A percentile compares a stretch with the other conserved stretches of the same genome.
Evolutionary conservation across 805 yeast species (phyloP).

Genomic region (Cyberlindnera galapagoensis): DNA sequence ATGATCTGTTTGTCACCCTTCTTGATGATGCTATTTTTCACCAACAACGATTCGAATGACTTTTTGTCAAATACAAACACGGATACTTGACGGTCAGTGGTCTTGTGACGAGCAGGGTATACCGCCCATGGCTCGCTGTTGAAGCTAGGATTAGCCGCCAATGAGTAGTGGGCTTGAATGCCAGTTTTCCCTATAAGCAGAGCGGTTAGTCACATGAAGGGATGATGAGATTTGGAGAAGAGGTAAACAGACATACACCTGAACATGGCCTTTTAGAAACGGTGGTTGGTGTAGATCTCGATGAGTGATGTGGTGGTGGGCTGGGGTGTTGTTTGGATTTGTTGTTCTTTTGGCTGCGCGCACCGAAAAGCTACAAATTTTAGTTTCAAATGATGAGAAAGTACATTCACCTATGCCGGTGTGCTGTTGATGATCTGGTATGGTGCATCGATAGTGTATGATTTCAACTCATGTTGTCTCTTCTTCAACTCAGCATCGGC

Average conservation of each 20-base stretch:
- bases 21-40: constrained; percentile 42
- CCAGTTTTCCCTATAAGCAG: constrained; percentile 40
- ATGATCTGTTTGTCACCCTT: constrained; percentile 42
- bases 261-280: constrained; percentile 6
- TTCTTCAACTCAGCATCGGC: neutral
- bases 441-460: neutral
- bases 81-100: constrained; percentile 58
- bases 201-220: constrained; percentile 1
- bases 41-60: constrained; percentile 52
- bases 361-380: neutral
- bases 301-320: neutral
- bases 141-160: constrained; percentile 67
- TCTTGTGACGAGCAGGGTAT: constrained; percentile 73
- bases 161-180: constrained; percentile 58
- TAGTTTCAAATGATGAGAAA: no score
- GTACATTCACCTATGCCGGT: neutral
- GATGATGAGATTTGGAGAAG: neutral
- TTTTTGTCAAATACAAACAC: constrained; percentile 85
- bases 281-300: neutral
- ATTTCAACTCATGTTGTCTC: neutral
- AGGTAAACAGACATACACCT: constrained; percentile 6
- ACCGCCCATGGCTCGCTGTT: constrained; percentile 78
- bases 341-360: neutral
- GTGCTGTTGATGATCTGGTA: neutral
- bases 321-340: neutral